phyloP scores from a whole-genome alignment of 768 basidiomycete genomes.

The Amanita rimosa region DNA sequence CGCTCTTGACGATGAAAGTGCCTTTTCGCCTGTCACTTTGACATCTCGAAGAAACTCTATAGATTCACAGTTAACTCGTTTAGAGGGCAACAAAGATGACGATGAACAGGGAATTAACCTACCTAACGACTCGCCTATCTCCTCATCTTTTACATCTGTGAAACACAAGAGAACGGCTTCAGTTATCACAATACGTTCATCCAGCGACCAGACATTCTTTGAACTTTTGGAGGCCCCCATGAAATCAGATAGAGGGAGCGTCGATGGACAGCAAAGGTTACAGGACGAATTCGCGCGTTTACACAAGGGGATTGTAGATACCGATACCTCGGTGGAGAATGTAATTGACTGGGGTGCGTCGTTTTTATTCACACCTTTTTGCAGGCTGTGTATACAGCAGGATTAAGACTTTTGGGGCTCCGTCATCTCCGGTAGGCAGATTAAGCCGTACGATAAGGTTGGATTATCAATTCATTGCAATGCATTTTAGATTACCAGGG shows the following conservation, averaged over 20 bases:
- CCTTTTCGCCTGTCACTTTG: slow-evolving; percentile 26
- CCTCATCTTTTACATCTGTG: slow-evolving; percentile 7
- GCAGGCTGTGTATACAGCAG: no score
- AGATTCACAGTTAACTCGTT: background rate
- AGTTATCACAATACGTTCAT: slow-evolving; percentile 42
- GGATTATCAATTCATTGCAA: slow-evolving; percentile 2
- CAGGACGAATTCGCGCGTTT: slow-evolving; percentile 68
- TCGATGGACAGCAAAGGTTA: slow-evolving; percentile 59
- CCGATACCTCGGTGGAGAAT: slow-evolving; percentile 16
- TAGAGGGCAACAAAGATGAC: background rate
- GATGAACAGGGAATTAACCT: background rate
- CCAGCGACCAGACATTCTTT: slow-evolving; percentile 41
- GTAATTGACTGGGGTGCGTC: slow-evolving; percentile 70
- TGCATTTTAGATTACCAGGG: slow-evolving; percentile 62
- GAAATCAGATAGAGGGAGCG: slow-evolving; percentile 31
- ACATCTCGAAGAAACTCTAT: slow-evolving; percentile 12
- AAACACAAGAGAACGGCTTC: slow-evolving; percentile 58
- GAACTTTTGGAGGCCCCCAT: slow-evolving; percentile 36
- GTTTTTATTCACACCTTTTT: no score
- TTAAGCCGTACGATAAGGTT: background rate
- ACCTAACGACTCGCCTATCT: background rate
- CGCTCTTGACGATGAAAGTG: slow-evolving; percentile 36
- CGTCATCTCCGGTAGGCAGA: slow-evolving; percentile 66
- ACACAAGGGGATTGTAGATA: slow-evolving; percentile 41
- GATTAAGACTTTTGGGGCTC: slow-evolving; percentile 83